Percentiles rank a stretch among this genome's conserved stretches.
phyloP scores from a whole-genome alignment of 768 basidiomycete species.

The Lanmaoa pseudosensibilis region DNA sequence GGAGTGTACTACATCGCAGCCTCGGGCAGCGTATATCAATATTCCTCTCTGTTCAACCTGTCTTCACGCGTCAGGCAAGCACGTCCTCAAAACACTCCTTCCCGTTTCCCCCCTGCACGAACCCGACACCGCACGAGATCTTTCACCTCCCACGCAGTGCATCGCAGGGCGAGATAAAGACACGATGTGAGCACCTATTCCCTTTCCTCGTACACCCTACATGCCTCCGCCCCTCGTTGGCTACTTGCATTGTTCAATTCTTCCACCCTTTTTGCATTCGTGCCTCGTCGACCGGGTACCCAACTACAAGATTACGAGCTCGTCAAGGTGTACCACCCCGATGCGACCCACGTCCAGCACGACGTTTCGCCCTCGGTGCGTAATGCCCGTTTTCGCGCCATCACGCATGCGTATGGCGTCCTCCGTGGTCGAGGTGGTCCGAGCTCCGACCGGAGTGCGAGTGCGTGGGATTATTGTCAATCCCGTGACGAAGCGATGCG shows the following conservation, averaged over 20 bases:
- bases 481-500: slow-evolving; percentile 43
- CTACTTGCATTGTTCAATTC: neutral
- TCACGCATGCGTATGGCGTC: slow-evolving; percentile 62
- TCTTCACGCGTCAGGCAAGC: slow-evolving; percentile 6
- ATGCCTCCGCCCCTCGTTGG: neutral
- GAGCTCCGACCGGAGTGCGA: neutral
- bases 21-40: neutral
- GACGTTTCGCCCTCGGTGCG: slow-evolving; percentile 43
- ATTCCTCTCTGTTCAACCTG: neutral
- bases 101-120: slow-evolving; percentile 53
- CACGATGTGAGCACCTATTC: slow-evolving; percentile 51
- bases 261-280: neutral
- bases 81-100: slow-evolving; percentile 22
- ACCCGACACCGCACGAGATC: slow-evolving; percentile 69
- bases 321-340: slow-evolving; percentile 71
- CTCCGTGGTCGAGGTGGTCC: slow-evolving; percentile 17
- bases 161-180: slow-evolving; percentile 61
- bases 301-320: slow-evolving; percentile 64
- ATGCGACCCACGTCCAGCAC: slow-evolving; percentile 46
- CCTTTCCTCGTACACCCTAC: neutral
- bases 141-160: slow-evolving; percentile 63
- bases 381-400: slow-evolving; percentile 62
- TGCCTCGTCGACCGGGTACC: neutral
- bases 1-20: neutral
- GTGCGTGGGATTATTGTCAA: slow-evolving; percentile 3